Percentiles rank a stretch among this genome's conserved stretches.
phyloP scores from a whole-genome alignment of 2,329 filamentous ascomycete species.

The Hansfordia pulvinata region DNA sequence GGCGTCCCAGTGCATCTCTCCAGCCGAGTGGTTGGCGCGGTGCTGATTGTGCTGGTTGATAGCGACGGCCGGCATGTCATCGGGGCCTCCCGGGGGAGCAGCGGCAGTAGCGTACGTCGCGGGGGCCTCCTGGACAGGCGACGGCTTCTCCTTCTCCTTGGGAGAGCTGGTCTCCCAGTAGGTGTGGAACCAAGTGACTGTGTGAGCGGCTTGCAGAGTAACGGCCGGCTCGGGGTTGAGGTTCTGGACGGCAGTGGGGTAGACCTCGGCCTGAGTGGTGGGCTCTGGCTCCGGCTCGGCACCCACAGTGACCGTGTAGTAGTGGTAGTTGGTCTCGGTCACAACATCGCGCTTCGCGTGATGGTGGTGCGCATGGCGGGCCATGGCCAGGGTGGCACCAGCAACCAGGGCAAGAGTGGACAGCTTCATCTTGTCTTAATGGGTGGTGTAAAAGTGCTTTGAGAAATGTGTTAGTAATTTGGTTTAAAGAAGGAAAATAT shows the following conservation, averaged over 20 bases:
- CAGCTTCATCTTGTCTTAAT: constrained; percentile 22
- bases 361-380: constrained; percentile 13
- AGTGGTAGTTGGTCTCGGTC: constrained; percentile 17
- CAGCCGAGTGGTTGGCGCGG: constrained; percentile 67
- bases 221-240: constrained; percentile 1
- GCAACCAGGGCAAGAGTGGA: constrained; percentile 20
- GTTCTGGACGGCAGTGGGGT: constrained; percentile 8
- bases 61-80: constrained; percentile 23
- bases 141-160: background rate
- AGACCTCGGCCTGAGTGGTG: constrained; percentile 4
- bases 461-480: constrained; percentile 2
- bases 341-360: constrained; percentile 18
- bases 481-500: no score
- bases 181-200: background rate
- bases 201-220: constrained; percentile 1
- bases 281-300: constrained; percentile 8
- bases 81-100: constrained; percentile 9
- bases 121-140: background rate
- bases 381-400: constrained; percentile 18
- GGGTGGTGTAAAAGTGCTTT: background rate
- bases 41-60: constrained; percentile 75
- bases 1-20: constrained; percentile 50
- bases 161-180: constrained; percentile 2
- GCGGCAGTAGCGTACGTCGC: constrained; percentile 1
- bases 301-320: constrained; percentile 21